Evolutionary conservation across 2,329 filamentous ascomycete genomes (phyloP).

Genomic region (Fusarium phyllophilum): DNA sequence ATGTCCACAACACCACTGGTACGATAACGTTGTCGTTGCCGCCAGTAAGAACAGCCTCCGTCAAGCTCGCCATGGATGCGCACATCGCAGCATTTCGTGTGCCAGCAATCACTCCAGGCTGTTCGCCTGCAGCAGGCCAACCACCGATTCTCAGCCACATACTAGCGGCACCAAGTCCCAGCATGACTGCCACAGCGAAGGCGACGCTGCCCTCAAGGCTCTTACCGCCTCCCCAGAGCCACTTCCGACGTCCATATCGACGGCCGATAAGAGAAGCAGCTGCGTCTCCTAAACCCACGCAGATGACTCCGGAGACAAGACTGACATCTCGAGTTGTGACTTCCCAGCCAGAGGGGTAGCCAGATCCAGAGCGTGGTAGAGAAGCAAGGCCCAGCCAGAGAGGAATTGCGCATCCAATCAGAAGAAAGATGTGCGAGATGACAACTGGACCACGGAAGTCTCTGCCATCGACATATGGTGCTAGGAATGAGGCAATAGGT

Average conservation of each 20-base stretch:
- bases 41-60: constrained; percentile 93
- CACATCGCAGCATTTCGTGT: constrained; percentile 78
- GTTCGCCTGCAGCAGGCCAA: constrained; percentile 69
- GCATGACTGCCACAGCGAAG: constrained; percentile 82
- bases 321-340: constrained; percentile 78
- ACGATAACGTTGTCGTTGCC: constrained; percentile 99
- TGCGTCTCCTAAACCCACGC: constrained; percentile 94
- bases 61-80: constrained; percentile 84
- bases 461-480: constrained; percentile 92
- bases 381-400: constrained; percentile 88
- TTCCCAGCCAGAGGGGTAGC: constrained; percentile 78
- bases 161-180: constrained; percentile 76
- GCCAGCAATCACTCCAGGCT: constrained; percentile 46
- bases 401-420: constrained; percentile 94
- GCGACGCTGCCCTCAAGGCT: constrained; percentile 88
- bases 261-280: constrained; percentile 91
- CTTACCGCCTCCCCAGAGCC: constrained; percentile 97
- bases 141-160: constrained; percentile 80
- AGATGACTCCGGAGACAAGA: constrained; percentile 93
- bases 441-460: constrained; percentile 95
- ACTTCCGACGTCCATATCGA: constrained; percentile 86
- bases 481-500: constrained; percentile 85
- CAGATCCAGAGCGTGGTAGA: constrained; percentile 65
- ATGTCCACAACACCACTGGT: constrained; percentile 90
- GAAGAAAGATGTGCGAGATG: constrained; percentile 93